Evolutionary conservation across 805 yeast genomes (phyloP), one percentile per base, ranked within the genome.

Genomic region (Starmerella vitae): DNA sequence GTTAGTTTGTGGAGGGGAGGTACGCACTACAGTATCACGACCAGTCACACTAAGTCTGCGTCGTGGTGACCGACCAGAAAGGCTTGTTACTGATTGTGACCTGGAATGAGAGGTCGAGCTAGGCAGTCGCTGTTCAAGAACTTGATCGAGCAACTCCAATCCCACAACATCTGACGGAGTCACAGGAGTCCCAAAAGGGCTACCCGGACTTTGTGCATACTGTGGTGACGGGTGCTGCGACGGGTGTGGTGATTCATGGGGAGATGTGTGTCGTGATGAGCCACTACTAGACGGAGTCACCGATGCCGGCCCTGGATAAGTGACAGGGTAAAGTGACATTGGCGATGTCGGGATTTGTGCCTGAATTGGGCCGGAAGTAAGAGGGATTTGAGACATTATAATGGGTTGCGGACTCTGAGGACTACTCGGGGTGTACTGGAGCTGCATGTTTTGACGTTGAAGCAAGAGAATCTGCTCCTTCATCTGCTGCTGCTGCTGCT

Each of bases 401-500:
- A 17, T n/a, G 14, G 17, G 5, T 5, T 31, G 24, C 5, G 33
- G 33, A n/a, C 33, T 30, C 14, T 13, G 17, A 18, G 34, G 34
- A 20, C 34, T 31, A 31, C 17, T 20, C 4, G 34, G 34, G n/a
- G 22, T 12, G 34, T 21, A 21, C 19, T 30, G 33, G 28, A 29
- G 27, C 6, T 18, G 31, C 20, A 7, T 47, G 51, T 74, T 83
- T 36, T 74, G 86, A 47, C 71, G 69, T 58, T 79, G 88, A 37
- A 76, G 68, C 51, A 71, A 80, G 54, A 69, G 62, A 41, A 78
- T 66, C 58, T 73, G 74, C 37, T 68, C 71, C 56, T 83, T 94
- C 39, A 86, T 64, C 54, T 80, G 93, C 42, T 24, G 80, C 79
- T 15, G 94, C 93, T 51, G 93, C 64, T 47, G 94, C 67, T 51